Base-by-base conservation (phyloP, 2,329 filamentous ascomycete genomes). In the Davidsoniella virescens region DNA sequence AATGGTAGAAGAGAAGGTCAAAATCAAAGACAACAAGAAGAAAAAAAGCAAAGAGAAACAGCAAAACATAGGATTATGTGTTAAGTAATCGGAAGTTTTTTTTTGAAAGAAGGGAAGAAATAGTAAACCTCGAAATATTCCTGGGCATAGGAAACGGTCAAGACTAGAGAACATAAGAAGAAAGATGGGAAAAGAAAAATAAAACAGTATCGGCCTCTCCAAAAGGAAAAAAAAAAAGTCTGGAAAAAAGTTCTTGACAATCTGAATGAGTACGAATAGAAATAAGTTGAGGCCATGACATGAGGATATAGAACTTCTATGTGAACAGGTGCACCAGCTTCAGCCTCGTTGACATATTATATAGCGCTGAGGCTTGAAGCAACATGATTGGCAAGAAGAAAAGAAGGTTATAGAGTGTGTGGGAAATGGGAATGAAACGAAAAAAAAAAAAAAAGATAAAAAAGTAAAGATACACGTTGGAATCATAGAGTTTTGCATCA, bases 401-500 rank as follows among this genome's bases (percentile, higher is more conserved):
- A 29, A 14, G 14, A 26, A 42, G 20, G 25, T 40, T 42, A 29
- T 40, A 39, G 47, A 37, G 41, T 42, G 40, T 6, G 37, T 20
- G 17, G 20, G 47, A 44, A 14, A 41, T 33, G 16, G 26, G 37
- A 46, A 45, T 40, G 23, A 44, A 47, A 50, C 7, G n/a, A 41
- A 47, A 43, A 47, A 29, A 44, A 45, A 44, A 54, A 42, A 17
- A 18, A 47, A 25, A 48, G 23, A 25, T 29, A 49, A 18, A 47
- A 52, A 44, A 38, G 51, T 50, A 52, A 50, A 50, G 44, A 52
- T 49, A 52, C 20, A 48, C 50, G 49, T 50, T 42, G 52, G 45
- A 54, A 55, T 55, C 47, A 47, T 54, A 56, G 43, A 40, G 36
- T 37, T 20, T 52, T 45, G 26, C 36, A 16, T 63, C 63, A 77